phyloP scores from a whole-genome alignment of 176 grass and related monocot genomes.

The Tillandsia leiboldiana region DNA sequence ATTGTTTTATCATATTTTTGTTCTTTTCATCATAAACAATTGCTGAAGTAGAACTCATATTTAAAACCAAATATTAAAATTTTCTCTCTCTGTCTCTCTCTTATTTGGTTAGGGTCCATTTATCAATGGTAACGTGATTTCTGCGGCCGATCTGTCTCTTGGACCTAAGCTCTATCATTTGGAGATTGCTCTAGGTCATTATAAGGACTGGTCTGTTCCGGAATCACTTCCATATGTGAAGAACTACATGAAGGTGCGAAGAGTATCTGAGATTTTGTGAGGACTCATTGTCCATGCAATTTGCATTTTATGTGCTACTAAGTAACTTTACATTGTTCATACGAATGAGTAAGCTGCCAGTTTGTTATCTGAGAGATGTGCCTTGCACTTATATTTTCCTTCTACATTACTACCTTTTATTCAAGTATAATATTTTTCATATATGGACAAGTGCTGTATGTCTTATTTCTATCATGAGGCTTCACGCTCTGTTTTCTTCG shows the following conservation, averaged over 20 bases:
- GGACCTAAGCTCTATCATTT: conserved; percentile 86
- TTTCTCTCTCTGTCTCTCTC: not conserved
- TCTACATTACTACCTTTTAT: too few relatives aligned
- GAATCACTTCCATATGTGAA: conserved; percentile 60
- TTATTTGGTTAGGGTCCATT: conserved; percentile 60
- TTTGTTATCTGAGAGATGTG: too few relatives aligned
- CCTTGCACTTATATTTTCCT: too few relatives aligned
- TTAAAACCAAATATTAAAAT: conserved; percentile 3
- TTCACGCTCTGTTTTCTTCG: too few relatives aligned
- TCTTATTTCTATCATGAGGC: too few relatives aligned
- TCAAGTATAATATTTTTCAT: too few relatives aligned
- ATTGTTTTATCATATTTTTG: not conserved
- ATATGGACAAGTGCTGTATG: too few relatives aligned
- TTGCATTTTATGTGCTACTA: not conserved
- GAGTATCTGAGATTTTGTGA: not conserved
- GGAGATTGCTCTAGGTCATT: conserved; percentile 81
- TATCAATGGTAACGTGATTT: conserved; percentile 65
- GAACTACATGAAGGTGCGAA: conserved; percentile 71
- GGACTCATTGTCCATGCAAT: not conserved
- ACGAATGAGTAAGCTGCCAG: not conserved
- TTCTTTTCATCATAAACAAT: not conserved
- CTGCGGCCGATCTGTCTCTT: conserved; percentile 70
- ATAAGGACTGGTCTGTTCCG: conserved; percentile 90
- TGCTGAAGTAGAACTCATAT: not conserved
- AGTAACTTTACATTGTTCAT: not conserved